Percentiles rank a stretch among this genome's conserved stretches.
phyloP scores from a whole-genome alignment of 352 stramenopile species.

The Globisporangium paroecandrum region DNA sequence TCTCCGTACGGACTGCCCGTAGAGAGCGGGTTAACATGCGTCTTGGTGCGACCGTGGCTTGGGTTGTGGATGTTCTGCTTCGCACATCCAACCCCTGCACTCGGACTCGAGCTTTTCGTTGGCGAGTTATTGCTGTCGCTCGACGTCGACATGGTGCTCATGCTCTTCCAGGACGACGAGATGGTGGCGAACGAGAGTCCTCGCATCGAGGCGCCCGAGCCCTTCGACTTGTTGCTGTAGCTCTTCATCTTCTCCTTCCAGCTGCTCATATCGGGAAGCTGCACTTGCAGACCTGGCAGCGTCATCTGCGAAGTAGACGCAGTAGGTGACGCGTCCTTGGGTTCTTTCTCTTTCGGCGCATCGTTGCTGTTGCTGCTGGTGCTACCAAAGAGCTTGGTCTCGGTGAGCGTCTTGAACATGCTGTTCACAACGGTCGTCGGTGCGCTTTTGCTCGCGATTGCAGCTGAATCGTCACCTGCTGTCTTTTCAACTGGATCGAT shows the following conservation, averaged over 20 bases:
- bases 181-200: conserved; percentile 43
- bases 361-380: neutral
- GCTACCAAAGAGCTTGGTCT: conserved; percentile 23
- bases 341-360: neutral
- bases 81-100: conserved; percentile 18
- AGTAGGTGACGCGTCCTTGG: conserved; percentile 13
- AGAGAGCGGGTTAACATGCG: conserved; percentile 23
- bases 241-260: conserved; percentile 52
- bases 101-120: conserved; percentile 8
- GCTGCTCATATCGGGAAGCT: conserved; percentile 32
- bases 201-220: conserved; percentile 26
- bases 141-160: conserved; percentile 17
- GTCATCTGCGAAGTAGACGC: conserved; percentile 17
- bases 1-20: conserved; percentile 60
- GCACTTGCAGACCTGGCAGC: conserved; percentile 21
- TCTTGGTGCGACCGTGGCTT: conserved; percentile 18
- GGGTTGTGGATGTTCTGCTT: conserved; percentile 58
- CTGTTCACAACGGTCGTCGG: conserved; percentile 25
- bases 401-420: conserved; percentile 37
- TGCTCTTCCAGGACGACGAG: conserved; percentile 49
- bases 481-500: conserved; percentile 11
- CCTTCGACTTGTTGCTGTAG: conserved; percentile 21
- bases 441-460: neutral
- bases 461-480: neutral
- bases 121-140: conserved; percentile 16